Conservation (phyloP, 192 early-diverging fungal species). For the Backusella mclennaniae region DNA sequence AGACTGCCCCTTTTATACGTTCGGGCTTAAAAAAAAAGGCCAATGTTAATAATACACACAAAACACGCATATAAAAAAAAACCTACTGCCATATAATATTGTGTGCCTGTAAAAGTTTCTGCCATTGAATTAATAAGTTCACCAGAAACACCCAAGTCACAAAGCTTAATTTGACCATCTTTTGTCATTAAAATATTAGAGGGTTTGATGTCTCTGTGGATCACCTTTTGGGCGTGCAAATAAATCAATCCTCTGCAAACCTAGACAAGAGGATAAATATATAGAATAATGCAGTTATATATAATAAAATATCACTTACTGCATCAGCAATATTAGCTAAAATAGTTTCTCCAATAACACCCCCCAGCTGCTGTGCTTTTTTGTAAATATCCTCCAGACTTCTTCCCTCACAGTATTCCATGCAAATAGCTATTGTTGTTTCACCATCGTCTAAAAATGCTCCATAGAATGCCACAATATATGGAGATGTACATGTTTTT, state of each 20-base stretch:
- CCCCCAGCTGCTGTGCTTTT: conserved; percentile 58
- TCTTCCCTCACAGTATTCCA: conserved; percentile 96
- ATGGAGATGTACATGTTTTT: conserved; percentile 82
- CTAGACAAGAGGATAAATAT: conserved; percentile 20
- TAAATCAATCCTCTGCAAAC: conserved; percentile 88
- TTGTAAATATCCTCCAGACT: conserved; percentile 92
- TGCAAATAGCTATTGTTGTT: conserved; percentile 83
- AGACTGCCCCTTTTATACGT: conserved; percentile 84
- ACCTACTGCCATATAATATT: conserved; percentile 91
- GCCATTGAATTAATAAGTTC: conserved; percentile 86
- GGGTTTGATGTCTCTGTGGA: conserved; percentile 98
- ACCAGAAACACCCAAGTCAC: conserved; percentile 95
- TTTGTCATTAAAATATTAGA: conserved; percentile 95
- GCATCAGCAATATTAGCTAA: conserved; percentile 86
- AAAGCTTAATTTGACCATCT: conserved; percentile 87
- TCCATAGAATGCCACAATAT: conserved; percentile 93
- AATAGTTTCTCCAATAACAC: conserved; percentile 81
- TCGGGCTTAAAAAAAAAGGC: conserved; percentile 67
- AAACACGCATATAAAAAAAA: background rate
- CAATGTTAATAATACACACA: background rate
- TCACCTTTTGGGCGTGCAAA: conserved; percentile 80
- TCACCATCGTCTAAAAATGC: conserved; percentile 81
- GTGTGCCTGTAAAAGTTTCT: conserved; percentile 94
- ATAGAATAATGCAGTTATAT: background rate
- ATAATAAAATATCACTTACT: conserved; percentile 31